Evolutionary conservation across 192 early-diverging fungal genomes (phyloP).

Genomic region (Mortierella hygrophila): DNA sequence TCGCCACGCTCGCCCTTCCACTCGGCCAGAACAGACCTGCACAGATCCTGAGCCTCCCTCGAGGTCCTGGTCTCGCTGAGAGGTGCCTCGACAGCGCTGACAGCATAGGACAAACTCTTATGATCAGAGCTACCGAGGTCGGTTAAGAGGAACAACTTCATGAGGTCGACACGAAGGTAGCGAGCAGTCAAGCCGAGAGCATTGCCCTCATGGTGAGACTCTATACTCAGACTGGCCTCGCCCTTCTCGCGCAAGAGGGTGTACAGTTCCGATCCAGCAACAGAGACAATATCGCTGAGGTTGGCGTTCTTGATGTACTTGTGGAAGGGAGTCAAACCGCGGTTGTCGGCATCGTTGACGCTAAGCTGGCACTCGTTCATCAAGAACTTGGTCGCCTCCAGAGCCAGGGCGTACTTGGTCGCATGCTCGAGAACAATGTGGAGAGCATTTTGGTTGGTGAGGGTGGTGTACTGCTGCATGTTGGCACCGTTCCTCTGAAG

Average conservation of each 20-base stretch:
- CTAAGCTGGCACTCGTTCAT: constrained; percentile 38
- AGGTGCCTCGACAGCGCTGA: constrained; percentile 43
- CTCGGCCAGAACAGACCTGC: constrained; percentile 24
- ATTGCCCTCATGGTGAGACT: constrained; percentile 46
- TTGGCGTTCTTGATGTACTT: constrained; percentile 51
- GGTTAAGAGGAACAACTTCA: constrained; percentile 41
- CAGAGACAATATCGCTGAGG: constrained; percentile 43
- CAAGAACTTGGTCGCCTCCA: constrained; percentile 31
- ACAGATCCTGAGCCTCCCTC: constrained; percentile 24
- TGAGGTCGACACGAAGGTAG: constrained; percentile 50
- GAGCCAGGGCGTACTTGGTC: constrained; percentile 35
- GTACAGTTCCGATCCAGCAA: constrained; percentile 44
- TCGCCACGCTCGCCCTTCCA: constrained; percentile 53
- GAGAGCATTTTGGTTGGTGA: constrained; percentile 43
- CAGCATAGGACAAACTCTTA: constrained; percentile 36
- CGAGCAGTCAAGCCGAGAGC: constrained; percentile 42
- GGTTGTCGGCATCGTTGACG: constrained; percentile 48
- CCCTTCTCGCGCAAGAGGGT: constrained; percentile 39
- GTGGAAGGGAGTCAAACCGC: constrained; percentile 51
- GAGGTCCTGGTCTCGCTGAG: constrained; percentile 49
- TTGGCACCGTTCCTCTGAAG: constrained; percentile 49
- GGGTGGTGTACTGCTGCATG: constrained; percentile 36
- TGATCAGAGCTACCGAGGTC: constrained; percentile 44
- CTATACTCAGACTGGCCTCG: constrained; percentile 32
- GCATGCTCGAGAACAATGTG: constrained; percentile 51